Base-by-base conservation (phyloP, 371 early-diverging fungal species). In the Dichotomocladium elegans region DNA sequence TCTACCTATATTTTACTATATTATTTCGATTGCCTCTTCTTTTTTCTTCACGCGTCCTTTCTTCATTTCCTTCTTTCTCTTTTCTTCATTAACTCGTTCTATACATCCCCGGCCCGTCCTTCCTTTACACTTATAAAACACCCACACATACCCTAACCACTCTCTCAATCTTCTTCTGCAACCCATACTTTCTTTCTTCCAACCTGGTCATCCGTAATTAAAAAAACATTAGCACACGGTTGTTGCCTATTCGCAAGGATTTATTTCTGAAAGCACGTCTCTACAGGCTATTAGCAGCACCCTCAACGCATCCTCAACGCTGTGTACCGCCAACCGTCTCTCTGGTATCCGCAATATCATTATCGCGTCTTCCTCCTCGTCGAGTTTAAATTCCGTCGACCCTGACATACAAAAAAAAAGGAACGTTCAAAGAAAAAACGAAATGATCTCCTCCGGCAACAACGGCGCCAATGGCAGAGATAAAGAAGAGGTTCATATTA, bases 391-490 rank as follows among this genome's bases (percentile, higher is more conserved):
- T 52, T 52, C 53, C 31, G 53, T 52, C 53, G 53, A 37, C 42
- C 47, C 30, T 37, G 41, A 41, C 57, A 43, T 12, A 55, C 45
- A 48, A 54, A 40, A 41, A n/a, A n/a, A n/a, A n/a, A n/a, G n/a
- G n/a, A n/a, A n/a, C n/a, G n/a, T n/a, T n/a, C n/a, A n/a, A n/a
- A n/a, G n/a, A n/a, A n/a, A n/a, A n/a, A n/a, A n/a, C n/a, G n/a
- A n/a, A n/a, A n/a, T n/a, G n/a, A n/a, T n/a, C n/a, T n/a, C n/a
- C n/a, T n/a, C n/a, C n/a, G n/a, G n/a, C n/a, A n/a, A n/a, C n/a
- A n/a, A n/a, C n/a, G n/a, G n/a, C n/a, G n/a, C n/a, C n/a, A 48
- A 55, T 24, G 33, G 40, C 40, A 61, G 57, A 42, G 61, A 61
- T 14, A 61, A 56, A 44, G 61, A 61, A 34, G 61, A 60, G 60